Base-by-base conservation (phyloP, 371 early-diverging fungal genomes). In the Zancudomyces culisetae region DNA sequence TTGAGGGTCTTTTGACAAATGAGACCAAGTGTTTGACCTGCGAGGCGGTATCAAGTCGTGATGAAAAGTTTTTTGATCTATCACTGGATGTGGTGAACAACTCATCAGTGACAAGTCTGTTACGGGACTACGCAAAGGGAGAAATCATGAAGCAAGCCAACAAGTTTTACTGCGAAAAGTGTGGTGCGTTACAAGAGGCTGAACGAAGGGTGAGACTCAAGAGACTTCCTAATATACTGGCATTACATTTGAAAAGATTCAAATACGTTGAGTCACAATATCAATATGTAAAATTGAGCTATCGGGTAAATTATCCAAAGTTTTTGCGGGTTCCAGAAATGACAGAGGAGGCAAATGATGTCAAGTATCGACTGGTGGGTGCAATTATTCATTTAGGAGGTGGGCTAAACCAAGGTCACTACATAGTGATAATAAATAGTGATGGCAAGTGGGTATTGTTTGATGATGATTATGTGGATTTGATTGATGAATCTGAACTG, bases 131-230 rank as follows among this genome's bases (percentile, higher is more conserved):
- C 62, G 89, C 92, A n/a, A 83, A 85, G 2, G 81, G 80, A 45
- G 97, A 96, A 60, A 85, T 86, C 47, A 65, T 96, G 28, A 85
- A 90, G 59, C 83, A 89, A 58, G 85, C 87, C 60, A 85, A 96
- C 75, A 96, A 96, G 66, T 96, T 92, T 58, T 91, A 82, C 63
- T 96, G 97, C 62, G 95, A 94, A 67, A 79, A 73, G 24, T 96
- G 97, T 59, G 78, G 80, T 52, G 85, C 88, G 12, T 69, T 95
- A 45, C 97, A 96, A 64, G 97, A 96, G 61, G 97, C 97, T 20
- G 93, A 96, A 63, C 82, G 87, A 58, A 85, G 97, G 55, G 92
- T 96, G 95, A 89, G 89, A 57, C 83, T 96, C 42, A 87, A 89
- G 62, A 73, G 77, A 57, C 65, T 92, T 27, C 97, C 97, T 20